Evolutionary conservation across 2,329 filamentous ascomycete species (phyloP), one percentile per base, ranked within the genome.

Genomic region (Aureobasidium sp.): DNA sequence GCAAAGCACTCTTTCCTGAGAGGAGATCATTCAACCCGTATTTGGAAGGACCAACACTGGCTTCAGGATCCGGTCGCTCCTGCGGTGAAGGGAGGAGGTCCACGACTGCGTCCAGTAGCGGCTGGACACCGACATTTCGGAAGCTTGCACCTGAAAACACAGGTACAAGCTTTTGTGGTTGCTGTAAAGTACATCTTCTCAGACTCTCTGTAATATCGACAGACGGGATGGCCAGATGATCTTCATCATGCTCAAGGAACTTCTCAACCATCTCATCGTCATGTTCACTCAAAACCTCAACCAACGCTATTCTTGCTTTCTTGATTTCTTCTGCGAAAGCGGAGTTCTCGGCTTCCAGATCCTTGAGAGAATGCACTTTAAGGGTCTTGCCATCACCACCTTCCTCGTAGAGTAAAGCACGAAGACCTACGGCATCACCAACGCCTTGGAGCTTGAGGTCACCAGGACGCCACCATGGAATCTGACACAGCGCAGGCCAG

Each of bases 91-190:
- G 94, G 2, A 97, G 80, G 48, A 97, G 87, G 69, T 97, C 90
- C 9, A 91, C 85, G 13, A 97, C 85, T 41, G 90, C 90, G 72
- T 97, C 91, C 59, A 97, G 82, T 27, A 99, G 79, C 32, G 92
- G 91, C 72, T 97, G 91, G 3, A 97, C 91, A 8, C 94, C 94
- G 64, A 97, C 90, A 66, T 97, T 96, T 45, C 89, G 85, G 74
- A 97, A 91, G 73, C 92, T 97, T 5, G 93, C 92, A 2, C 93
- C 93, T 0, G 90, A 90, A 74, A 96, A 95, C 0, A 97, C 82
- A 0, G 93, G 93, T 47, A 94, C 88, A 25, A 95, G 79, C n/a
- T 77, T 79, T 55, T 90, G 91, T 10, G 87, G 82, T 1, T 86
- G 84, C 50, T 80, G 79, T 6, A 86, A 79, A 6, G 96, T 84